Evolutionary conservation across 2,329 filamentous ascomycete species (phyloP).

Genomic region (Ambrosiella cleistominuta): DNA sequence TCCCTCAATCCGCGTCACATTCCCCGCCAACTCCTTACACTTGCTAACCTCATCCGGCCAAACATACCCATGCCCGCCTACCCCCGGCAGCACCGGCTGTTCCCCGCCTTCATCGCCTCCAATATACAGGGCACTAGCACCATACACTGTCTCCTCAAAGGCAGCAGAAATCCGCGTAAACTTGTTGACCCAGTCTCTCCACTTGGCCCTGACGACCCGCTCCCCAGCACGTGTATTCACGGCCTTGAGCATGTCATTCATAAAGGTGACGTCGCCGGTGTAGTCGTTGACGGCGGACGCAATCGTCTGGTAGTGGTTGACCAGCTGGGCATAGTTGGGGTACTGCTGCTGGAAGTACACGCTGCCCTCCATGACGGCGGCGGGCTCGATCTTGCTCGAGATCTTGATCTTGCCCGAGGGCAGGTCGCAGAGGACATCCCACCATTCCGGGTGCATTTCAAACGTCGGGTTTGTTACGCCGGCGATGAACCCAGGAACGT

Average conservation of each 20-base stretch:
- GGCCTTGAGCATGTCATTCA: conserved; percentile 67
- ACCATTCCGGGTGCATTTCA: conserved; percentile 90
- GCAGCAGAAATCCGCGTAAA: conserved; percentile 85
- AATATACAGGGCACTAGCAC: conserved; percentile 75
- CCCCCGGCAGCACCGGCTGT: conserved; percentile 35
- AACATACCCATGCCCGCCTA: conserved; percentile 80
- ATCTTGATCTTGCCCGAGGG: conserved; percentile 89
- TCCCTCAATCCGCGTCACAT: conserved; percentile 83
- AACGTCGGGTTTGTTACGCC: conserved; percentile 96
- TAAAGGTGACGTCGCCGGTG: conserved; percentile 77
- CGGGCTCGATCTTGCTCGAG: conserved; percentile 67
- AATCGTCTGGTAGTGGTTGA: conserved; percentile 22
- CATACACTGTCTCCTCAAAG: conserved; percentile 91
- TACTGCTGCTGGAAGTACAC: conserved; percentile 76
- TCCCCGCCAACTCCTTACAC: conserved; percentile 73
- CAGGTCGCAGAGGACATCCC: conserved; percentile 89
- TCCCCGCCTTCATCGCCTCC: conserved; percentile 55
- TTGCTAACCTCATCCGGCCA: conserved; percentile 74
- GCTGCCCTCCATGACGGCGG: conserved; percentile 67
- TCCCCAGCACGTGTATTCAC: conserved; percentile 79
- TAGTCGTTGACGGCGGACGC: conserved; percentile 38
- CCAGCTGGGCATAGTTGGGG: conserved; percentile 33
- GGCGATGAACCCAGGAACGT: conserved; percentile 92
- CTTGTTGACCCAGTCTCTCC: conserved; percentile 84
- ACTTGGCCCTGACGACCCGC: conserved; percentile 76